A percentile compares a stretch with the other conserved stretches of the same genome.
phyloP scores from a whole-genome alignment of 352 stramenopile species.

The Phytophthora pluvialis region DNA sequence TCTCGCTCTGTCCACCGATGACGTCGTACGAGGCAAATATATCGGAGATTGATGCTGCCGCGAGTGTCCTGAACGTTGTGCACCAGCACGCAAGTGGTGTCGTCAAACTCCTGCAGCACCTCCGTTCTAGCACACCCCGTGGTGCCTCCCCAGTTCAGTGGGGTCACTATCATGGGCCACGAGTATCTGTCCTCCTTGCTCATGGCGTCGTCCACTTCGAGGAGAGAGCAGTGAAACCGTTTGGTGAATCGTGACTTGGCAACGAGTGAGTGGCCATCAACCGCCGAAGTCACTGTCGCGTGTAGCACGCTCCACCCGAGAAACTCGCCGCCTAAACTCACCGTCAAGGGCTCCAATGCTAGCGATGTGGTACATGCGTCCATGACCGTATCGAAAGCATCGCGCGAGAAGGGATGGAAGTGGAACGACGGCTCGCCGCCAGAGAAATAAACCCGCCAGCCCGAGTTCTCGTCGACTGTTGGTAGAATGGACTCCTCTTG shows the following conservation, averaged over 20 bases:
- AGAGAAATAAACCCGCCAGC: constrained; percentile 11
- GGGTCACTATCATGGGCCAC: constrained; percentile 27
- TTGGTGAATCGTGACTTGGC: constrained; percentile 18
- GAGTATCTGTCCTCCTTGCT: constrained; percentile 20
- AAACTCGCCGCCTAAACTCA: constrained; percentile 1
- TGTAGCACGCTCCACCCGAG: constrained; percentile 12
- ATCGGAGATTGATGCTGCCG: constrained; percentile 20
- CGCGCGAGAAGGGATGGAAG: constrained; percentile 5
- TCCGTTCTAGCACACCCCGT: constrained; percentile 12
- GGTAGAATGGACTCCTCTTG: constrained; percentile 8
- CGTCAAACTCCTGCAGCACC: constrained; percentile 32
- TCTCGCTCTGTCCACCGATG: constrained; percentile 13
- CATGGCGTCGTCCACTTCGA: constrained; percentile 9
- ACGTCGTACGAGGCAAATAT: constrained; percentile 31
- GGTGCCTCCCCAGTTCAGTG: constrained; percentile 28
- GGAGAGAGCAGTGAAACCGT: constrained; percentile 3
- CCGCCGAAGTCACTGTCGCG: background rate
- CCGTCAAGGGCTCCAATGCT: background rate
- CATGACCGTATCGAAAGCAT: background rate
- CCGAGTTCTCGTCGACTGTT: background rate
- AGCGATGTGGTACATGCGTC: constrained; percentile 21
- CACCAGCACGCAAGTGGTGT: constrained; percentile 26
- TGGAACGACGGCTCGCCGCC: constrained; percentile 2
- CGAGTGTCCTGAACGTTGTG: constrained; percentile 7
- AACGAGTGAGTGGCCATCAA: background rate